Conservation (phyloP, 139 green algal species). For the Eudorina sp. region DNA sequence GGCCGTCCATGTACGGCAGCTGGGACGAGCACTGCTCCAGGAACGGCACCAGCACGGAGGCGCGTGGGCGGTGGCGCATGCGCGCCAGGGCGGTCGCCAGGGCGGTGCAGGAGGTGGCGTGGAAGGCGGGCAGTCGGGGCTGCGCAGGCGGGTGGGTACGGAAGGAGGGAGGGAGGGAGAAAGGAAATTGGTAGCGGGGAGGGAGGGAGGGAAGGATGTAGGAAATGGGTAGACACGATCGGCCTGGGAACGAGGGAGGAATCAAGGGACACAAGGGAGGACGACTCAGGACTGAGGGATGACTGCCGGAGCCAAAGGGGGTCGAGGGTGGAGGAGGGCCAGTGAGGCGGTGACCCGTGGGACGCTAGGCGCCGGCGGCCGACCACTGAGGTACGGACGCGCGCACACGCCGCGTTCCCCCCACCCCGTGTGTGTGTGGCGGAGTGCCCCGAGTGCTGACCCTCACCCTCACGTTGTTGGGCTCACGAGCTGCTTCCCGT, state of each 20-base stretch:
- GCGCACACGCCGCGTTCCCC: too few species aligned
- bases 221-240: neutral
- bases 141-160: too few species aligned
- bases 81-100: neutral
- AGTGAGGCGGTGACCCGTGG: too few species aligned
- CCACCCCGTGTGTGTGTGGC: too few species aligned
- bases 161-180: too few species aligned
- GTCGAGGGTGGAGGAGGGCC: neutral
- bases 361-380: too few species aligned
- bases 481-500: too few species aligned
- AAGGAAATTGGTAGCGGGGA: too few species aligned
- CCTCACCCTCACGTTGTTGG: too few species aligned
- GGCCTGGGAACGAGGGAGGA: neutral
- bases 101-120: slow-evolving; percentile 13
- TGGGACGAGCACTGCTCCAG: neutral
- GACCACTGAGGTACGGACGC: too few species aligned
- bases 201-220: too few species aligned
- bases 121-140: slow-evolving; percentile 6
- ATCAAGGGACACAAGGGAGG: neutral
- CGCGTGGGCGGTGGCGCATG: neutral
- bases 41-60: neutral
- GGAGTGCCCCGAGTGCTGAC: too few species aligned
- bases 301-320: neutral
- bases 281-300: neutral
- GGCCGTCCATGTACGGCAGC: slow-evolving; percentile 28